phyloP scores from a whole-genome alignment of 768 basidiomycete genomes.

The Mycena vitilis region DNA sequence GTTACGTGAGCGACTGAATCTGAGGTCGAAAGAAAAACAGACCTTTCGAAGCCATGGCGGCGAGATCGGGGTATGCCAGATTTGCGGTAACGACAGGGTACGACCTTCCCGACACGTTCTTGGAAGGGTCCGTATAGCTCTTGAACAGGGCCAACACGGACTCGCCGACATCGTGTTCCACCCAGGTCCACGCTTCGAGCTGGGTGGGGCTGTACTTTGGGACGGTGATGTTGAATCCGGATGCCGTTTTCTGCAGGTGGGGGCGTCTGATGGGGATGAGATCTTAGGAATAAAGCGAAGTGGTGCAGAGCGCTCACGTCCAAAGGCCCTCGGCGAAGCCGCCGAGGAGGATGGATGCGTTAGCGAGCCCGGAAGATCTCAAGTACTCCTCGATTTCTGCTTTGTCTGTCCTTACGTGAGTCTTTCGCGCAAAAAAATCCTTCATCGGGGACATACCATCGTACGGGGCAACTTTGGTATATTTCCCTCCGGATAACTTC shows the following conservation, averaged over 20 bases:
- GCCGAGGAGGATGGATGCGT: slow-evolving; percentile 22
- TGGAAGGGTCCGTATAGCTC: slow-evolving; percentile 11
- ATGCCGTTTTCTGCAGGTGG: slow-evolving; percentile 11
- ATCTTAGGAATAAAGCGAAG: too few relatives aligned
- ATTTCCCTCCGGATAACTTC: slow-evolving; percentile 1
- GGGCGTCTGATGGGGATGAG: not conserved
- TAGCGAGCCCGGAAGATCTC: slow-evolving; percentile 29
- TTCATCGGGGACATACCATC: slow-evolving; percentile 8
- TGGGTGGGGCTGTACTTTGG: not conserved
- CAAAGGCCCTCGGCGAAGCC: slow-evolving; percentile 21
- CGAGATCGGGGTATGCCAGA: slow-evolving; percentile 11
- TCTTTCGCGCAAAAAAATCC: too few relatives aligned
- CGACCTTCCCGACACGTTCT: slow-evolving; percentile 10
- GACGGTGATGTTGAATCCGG: slow-evolving; percentile 6
- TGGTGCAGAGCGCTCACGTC: not conserved
- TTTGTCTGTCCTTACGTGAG: slow-evolving; percentile 21
- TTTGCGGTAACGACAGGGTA: slow-evolving; percentile 21
- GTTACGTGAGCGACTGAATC: slow-evolving; percentile 31
- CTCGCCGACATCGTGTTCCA: slow-evolving; percentile 3
- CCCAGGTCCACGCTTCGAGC: slow-evolving; percentile 15
- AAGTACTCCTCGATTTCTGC: slow-evolving; percentile 37
- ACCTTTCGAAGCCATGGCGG: not conserved
- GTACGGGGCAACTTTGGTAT: not conserved
- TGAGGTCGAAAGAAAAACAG: not conserved
- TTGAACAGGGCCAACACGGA: slow-evolving; percentile 13